Base-by-base conservation (phyloP, 139 green algal genomes). In the Eudorina sp. region DNA sequence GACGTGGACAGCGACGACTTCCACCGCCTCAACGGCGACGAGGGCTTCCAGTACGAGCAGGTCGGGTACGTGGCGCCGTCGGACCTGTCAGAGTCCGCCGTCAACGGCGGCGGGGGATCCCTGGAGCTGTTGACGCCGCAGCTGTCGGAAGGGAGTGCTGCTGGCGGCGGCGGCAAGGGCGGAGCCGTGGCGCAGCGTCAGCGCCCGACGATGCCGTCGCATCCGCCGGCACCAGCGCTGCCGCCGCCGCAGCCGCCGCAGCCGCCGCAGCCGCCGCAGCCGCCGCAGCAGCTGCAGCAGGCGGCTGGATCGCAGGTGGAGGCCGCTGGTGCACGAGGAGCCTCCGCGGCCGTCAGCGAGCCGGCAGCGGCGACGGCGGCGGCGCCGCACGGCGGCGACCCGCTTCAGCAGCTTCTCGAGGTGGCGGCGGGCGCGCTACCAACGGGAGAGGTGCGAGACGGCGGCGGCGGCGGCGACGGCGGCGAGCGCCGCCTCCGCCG, bases 1-100 rank as follows among this genome's bases (percentile, higher is more conserved):
- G 60, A 76, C 60, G 80, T 29, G 2, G 80, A 86, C 55, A 60
- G 55, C 18, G 78, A 85, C 18, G 78, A 85, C 27, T 74, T 75
- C 58, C 25, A 73, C 53, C 55, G 40, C 0, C 25, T 58, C 29
- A 43, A 62, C 9, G 78, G 55, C 27, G 78, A 48, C 18, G 75
- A 64, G 0, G 41, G 29, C 7, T 79, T 79, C 29, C 21, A 34
- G 60, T 86, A 53, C n/a, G 80, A 86, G 80, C 80, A 86, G 62
- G 80, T 86, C 0, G 80, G 80, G 5, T 86, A 86, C 43, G 60
- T 86, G 41, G 80, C 80, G 58, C 80, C 80, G 4, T 86, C 80
- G 19, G 80, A 86, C 41, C 41, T 53, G 18, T 64, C 1, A 34
- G 70, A 51, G 21, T 51, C 70, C 5, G 45, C 46, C 14, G 75